Evolutionary conservation across 1,284 basidiomycete species (phyloP), one percentile per base, ranked within the genome.

Genomic region (Marasmius sp.): DNA sequence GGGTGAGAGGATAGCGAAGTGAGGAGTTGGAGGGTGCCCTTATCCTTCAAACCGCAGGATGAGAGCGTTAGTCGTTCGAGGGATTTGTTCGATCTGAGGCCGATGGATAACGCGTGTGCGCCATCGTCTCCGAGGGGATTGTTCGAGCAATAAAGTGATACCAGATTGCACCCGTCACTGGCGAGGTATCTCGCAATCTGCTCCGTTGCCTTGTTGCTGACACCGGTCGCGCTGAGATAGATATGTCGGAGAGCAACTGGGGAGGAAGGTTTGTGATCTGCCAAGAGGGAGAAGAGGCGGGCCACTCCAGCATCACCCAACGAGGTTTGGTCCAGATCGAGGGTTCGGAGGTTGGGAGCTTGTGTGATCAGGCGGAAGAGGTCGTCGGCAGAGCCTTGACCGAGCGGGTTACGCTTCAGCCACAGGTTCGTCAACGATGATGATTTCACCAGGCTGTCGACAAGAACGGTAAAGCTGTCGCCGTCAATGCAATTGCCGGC

Each of bases 361-460:
- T 58, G 61, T 1, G 58, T 60, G 58, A 67, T 64, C 22, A 67
- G 65, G 16, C 65, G 65, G 18, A 63, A 57, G 37, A 67, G 2
- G 22, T 65, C 60, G 41, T 58, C 27, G 33, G 58, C 54, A 1
- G 66, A 64, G 20, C 57, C 57, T 36, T 63, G 61, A 12, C 61
- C 64, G 11, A 67, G 38, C 14, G 66, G 65, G 61, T 67, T 67
- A 18, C 66, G 66, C 41, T 67, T 67, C n/a, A 67, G 56, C 66
- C 66, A 67, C n/a, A 66, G 37, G 50, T 64, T 64, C 20, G 60
- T 62, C 6, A 65, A 58, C 39, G 58, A 59, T 12, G 66, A 41
- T 14, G 63, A 65, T 16, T 62, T 60, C 34, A 64, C 58, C 49
- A 68, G 61, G 47, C 63, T 59, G 43, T 66, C 63, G 14, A 62